Base-by-base conservation (phyloP, 2,329 filamentous ascomycete species). In the Nothophoma quercina region DNA sequence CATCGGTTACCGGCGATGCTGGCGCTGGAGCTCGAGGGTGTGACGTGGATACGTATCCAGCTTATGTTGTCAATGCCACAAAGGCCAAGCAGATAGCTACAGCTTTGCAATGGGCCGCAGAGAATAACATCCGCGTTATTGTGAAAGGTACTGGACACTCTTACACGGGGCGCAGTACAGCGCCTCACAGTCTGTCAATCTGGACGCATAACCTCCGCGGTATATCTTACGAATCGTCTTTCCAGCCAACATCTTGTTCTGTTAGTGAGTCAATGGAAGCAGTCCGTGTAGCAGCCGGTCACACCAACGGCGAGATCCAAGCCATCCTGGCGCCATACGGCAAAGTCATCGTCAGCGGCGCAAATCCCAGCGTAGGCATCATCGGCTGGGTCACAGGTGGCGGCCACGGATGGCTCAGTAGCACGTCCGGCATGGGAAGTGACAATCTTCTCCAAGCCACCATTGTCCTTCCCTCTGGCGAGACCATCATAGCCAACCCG, bases 351-450 rank as follows among this genome's bases (percentile, higher is more conserved):
- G 64, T 67, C 7, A 64, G 61, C 6, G 66, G 67, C 6, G 54
- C 56, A 12, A 65, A 67, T 25, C 62, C 62, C 3, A 56, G 62
- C 18, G 76, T 78, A 0, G 76, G 77, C 5, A 62, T 78, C 1
- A 63, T 73, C 4, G 76, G 77, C 0, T 78, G 75, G 60, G 56
- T 72, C 1, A 61, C 77, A 0, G 75, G 75, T 0, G 75, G 74
- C 5, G 76, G 76, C 0, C 67, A 75, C 16, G 69, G 73, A 0
- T 62, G 63, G 0, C 73, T 78, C 10, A 74, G 74, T 0, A 59
- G 65, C 33, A 69, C 57, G 2, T 69, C 71, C 41, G 75, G 74
- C 5, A 69, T 76, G 69, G 73, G 69, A 7, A 63, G 60, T n/a
- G 74, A 76, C 52, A 69, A 70, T 10, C 45, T 77, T 3, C 58